Evolutionary conservation across 768 basidiomycete species (phyloP).

Genomic region (Rhizopogon vinicolor): DNA sequence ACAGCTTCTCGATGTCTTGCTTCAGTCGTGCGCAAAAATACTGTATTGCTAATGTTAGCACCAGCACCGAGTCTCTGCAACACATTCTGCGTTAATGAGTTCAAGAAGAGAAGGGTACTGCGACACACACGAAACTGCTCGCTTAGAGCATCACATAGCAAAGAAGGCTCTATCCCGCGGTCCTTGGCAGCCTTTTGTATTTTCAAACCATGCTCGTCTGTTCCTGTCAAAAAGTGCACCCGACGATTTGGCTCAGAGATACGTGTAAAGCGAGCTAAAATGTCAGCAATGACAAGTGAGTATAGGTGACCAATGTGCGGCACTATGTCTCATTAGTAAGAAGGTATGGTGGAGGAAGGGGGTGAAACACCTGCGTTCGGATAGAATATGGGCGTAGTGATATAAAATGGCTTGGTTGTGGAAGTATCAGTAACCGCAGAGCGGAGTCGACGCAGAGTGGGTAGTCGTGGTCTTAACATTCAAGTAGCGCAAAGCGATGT

Average conservation of each 20-base stretch:
- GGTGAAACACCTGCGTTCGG: slow-evolving; percentile 67
- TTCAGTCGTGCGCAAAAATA: slow-evolving; percentile 78
- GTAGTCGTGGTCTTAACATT: neutral
- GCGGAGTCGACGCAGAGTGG: neutral
- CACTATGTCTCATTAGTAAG: slow-evolving; percentile 28
- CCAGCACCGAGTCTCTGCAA: slow-evolving; percentile 56
- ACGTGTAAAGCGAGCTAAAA: slow-evolving; percentile 67
- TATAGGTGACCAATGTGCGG: slow-evolving; percentile 92
- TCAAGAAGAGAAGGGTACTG: neutral
- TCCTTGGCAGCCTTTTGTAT: slow-evolving; percentile 79
- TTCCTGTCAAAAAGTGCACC: slow-evolving; percentile 72
- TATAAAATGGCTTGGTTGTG: slow-evolving; percentile 62
- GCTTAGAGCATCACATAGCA: slow-evolving; percentile 70
- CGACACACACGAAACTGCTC: slow-evolving; percentile 67
- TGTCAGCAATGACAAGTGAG: slow-evolving; percentile 74
- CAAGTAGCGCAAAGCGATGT: neutral
- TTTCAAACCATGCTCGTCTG: slow-evolving; percentile 91
- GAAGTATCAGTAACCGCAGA: neutral
- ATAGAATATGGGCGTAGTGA: slow-evolving; percentile 93
- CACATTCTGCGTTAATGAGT: neutral
- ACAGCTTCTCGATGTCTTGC: slow-evolving; percentile 60
- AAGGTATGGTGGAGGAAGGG: neutral
- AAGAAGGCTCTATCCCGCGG: slow-evolving; percentile 49
- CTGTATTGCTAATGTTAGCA: slow-evolving; percentile 63
- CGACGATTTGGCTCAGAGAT: slow-evolving; percentile 47